Percentiles rank a stretch among this genome's conserved stretches.
These are phyloP conservation scores for Diaporthe aspalathi DNA, from an alignment of 2,329 filamentous ascomycete genomes.

Conservation along the genomic window DNA sequence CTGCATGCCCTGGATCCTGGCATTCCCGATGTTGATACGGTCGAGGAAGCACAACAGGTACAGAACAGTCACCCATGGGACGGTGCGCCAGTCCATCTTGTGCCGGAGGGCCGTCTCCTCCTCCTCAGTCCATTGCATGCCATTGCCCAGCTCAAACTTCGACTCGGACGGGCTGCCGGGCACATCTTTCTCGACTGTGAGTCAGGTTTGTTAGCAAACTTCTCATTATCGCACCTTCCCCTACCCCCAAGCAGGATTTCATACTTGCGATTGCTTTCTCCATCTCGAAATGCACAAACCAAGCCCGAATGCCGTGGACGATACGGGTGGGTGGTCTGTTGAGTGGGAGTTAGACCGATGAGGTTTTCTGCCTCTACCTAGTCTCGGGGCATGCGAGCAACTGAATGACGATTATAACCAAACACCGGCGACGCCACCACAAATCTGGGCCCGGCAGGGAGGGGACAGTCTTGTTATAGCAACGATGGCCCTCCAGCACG, in stretches of 20 bases:
- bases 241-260: too few relatives aligned
- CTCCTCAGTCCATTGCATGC: conserved; percentile 22
- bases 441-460: neutral
- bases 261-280: conserved; percentile 68
- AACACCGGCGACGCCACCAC: neutral
- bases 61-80: conserved; percentile 74
- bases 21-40: conserved; percentile 79
- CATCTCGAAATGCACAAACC: conserved; percentile 67
- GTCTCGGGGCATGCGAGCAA: neutral
- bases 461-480: conserved; percentile 13
- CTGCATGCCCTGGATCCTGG: conserved; percentile 72
- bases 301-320: conserved; percentile 42
- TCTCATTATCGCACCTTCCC: conserved; percentile 67
- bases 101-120: conserved; percentile 68
- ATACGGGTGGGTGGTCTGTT: neutral
- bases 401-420: conserved; percentile 2
- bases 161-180: conserved; percentile 8
- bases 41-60: conserved; percentile 84
- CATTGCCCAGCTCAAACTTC: conserved; percentile 3
- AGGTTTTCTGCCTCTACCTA: neutral
- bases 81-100: conserved; percentile 73
- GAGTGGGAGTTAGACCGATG: neutral
- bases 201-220: conserved; percentile 64
- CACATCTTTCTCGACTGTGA: conserved; percentile 54
- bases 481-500: neutral